phyloP scores from a whole-genome alignment of 1,139 yeast genomes.

The Magnusiomyces fungicola region DNA sequence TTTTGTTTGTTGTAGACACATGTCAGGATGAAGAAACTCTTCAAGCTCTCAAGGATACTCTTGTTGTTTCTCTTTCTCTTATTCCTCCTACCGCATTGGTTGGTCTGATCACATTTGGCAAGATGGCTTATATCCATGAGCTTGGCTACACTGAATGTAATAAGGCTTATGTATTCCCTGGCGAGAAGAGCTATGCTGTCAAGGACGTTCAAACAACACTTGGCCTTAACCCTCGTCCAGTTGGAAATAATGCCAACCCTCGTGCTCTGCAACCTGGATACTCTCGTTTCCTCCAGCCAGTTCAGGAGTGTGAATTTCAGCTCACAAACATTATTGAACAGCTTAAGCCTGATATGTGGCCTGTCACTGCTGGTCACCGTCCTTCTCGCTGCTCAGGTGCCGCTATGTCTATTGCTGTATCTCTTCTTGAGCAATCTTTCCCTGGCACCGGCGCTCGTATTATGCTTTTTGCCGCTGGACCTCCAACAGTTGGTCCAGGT shows the following conservation, averaged over 20 bases:
- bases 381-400: conserved; percentile 92
- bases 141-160: conserved; percentile 70
- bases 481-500: conserved; percentile 94
- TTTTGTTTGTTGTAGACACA: conserved; percentile 81
- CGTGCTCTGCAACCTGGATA: conserved; percentile 35
- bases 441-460: conserved; percentile 87
- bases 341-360: conserved; percentile 84
- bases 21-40: conserved; percentile 94
- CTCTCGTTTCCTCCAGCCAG: conserved; percentile 75
- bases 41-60: conserved; percentile 79
- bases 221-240: conserved; percentile 39
- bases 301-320: conserved; percentile 81
- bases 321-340: conserved; percentile 75
- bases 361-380: conserved; percentile 79
- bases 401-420: conserved; percentile 79
- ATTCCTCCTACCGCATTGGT: conserved; percentile 91
- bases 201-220: conserved; percentile 73
- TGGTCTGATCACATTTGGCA: conserved; percentile 89
- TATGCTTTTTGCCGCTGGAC: conserved; percentile 89
- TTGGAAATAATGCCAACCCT: conserved; percentile 2
- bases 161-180: conserved; percentile 84
- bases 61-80: conserved; percentile 70
- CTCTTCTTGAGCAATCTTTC: conserved; percentile 77
- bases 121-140: conserved; percentile 93
- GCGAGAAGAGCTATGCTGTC: conserved; percentile 78